Conservation (phyloP, 2,329 filamentous ascomycete genomes). For the Clonostachys byssicola region DNA sequence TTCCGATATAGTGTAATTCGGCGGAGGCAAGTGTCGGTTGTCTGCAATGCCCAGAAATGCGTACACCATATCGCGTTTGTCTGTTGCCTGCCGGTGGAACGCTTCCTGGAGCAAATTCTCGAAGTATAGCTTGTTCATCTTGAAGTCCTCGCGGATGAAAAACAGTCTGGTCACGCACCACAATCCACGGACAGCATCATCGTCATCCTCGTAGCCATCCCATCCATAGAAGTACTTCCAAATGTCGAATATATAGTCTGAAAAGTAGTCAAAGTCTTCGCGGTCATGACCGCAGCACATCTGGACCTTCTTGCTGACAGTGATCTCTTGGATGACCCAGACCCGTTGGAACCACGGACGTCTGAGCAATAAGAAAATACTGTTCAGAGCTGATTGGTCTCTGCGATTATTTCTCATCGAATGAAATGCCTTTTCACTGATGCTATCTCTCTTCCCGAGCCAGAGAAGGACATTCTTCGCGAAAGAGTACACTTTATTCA, state of each 20-base stretch:
- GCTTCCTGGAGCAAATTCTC: background rate
- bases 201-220: background rate
- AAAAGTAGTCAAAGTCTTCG: background rate
- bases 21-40: background rate
- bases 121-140: background rate
- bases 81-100: background rate
- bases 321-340: slow-evolving; percentile 3
- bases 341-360: slow-evolving; percentile 3
- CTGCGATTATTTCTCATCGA: background rate
- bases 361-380: background rate
- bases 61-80: slow-evolving; percentile 1
- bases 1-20: slow-evolving; percentile 1
- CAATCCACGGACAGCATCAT: background rate
- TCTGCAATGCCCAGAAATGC: slow-evolving; percentile 3
- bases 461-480: slow-evolving; percentile 5
- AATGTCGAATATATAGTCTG: background rate
- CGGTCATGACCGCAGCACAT: background rate
- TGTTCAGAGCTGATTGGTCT: background rate
- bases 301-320: background rate
- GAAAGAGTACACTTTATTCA: slow-evolving; percentile 4
- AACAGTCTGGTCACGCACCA: background rate
- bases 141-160: background rate
- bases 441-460: slow-evolving; percentile 2
- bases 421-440: background rate
- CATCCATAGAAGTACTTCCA: background rate